Percentiles rank a stretch among this genome's conserved stretches.
phyloP scores from a whole-genome alignment of 768 basidiomycete genomes.

The Punctularia strigosozonata region DNA sequence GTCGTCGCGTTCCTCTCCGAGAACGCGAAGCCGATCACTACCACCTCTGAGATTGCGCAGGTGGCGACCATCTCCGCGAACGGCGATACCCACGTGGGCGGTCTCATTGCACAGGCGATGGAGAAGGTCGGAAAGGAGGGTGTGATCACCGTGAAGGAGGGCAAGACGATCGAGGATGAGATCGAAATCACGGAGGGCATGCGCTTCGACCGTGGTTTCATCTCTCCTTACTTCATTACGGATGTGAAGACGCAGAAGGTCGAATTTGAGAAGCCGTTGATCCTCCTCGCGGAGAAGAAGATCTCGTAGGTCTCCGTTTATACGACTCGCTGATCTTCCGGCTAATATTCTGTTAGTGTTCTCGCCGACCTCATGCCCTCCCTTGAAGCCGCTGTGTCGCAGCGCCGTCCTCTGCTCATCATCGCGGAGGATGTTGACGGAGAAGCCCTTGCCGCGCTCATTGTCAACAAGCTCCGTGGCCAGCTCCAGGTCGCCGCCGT shows the following conservation, averaged over 20 bases:
- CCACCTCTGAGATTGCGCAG: slow-evolving; percentile 94
- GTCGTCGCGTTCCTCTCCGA: slow-evolving; percentile 84
- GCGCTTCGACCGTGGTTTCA: slow-evolving; percentile 98
- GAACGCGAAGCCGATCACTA: slow-evolving; percentile 93
- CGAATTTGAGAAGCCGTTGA: slow-evolving; percentile 93
- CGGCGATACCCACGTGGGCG: slow-evolving; percentile 81
- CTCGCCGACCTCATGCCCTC: slow-evolving; percentile 93
- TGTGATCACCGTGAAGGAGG: slow-evolving; percentile 99
- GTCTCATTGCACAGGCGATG: slow-evolving; percentile 96
- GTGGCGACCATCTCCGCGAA: slow-evolving; percentile 75
- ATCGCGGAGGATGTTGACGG: slow-evolving; percentile 98
- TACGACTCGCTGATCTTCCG: no score
- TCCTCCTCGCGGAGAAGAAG: slow-evolving; percentile 96
- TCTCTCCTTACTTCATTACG: slow-evolving; percentile 97
- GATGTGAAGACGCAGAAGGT: slow-evolving; percentile 94
- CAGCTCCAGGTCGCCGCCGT: slow-evolving; percentile 90
- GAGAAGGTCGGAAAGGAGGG: slow-evolving; percentile 99
- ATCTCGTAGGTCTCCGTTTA: no score
- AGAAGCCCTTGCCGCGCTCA: slow-evolving; percentile 94
- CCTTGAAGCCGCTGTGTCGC: slow-evolving; percentile 70
- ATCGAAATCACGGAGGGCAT: slow-evolving; percentile 99
- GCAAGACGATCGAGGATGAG: slow-evolving; percentile 94
- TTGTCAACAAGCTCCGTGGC: slow-evolving; percentile 98
- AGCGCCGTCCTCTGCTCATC: slow-evolving; percentile 86
- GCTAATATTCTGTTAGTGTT: no score